A percentile compares a stretch with the other conserved stretches of the same genome.
These are phyloP conservation scores for Metschnikowia sp. DNA, from an alignment of 805 yeast species.

Conservation along the genomic window DNA sequence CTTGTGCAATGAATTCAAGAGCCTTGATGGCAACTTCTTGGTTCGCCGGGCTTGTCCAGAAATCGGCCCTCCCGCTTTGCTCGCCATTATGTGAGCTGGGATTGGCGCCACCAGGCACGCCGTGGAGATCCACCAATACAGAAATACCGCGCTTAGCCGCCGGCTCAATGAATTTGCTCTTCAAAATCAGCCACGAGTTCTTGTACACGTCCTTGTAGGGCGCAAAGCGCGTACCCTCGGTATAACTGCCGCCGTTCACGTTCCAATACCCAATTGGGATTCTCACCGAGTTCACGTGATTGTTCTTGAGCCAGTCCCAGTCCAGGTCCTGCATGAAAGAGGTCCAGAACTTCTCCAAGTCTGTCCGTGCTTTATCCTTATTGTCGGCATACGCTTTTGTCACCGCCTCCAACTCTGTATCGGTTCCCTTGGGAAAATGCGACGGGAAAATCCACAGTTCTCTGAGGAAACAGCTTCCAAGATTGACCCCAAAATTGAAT, in stretches of 20 bases:
- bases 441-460: slow-evolving; percentile 75
- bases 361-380: slow-evolving; percentile 50
- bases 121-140: slow-evolving; percentile 82
- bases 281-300: slow-evolving; percentile 73
- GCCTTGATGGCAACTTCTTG: slow-evolving; percentile 48
- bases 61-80: slow-evolving; percentile 50
- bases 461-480: slow-evolving; percentile 75
- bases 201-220: slow-evolving; percentile 52
- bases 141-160: slow-evolving; percentile 67
- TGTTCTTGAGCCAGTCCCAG: slow-evolving; percentile 71
- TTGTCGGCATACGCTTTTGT: slow-evolving; percentile 40
- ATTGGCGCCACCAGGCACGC: slow-evolving; percentile 90
- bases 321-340: slow-evolving; percentile 61
- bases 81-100: slow-evolving; percentile 82
- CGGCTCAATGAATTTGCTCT: slow-evolving; percentile 46
- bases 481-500: slow-evolving; percentile 75
- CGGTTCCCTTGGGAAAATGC: slow-evolving; percentile 55
- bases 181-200: slow-evolving; percentile 70
- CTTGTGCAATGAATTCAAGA: slow-evolving; percentile 59
- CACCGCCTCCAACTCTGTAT: slow-evolving; percentile 73
- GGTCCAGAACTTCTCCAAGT: slow-evolving; percentile 63
- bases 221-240: slow-evolving; percentile 61
- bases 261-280: slow-evolving; percentile 93
- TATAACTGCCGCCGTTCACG: slow-evolving; percentile 57
- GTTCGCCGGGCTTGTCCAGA: slow-evolving; percentile 51